Conservation (phyloP, 2,329 filamentous ascomycete genomes). For the Arthrobotrys sinensis region DNA sequence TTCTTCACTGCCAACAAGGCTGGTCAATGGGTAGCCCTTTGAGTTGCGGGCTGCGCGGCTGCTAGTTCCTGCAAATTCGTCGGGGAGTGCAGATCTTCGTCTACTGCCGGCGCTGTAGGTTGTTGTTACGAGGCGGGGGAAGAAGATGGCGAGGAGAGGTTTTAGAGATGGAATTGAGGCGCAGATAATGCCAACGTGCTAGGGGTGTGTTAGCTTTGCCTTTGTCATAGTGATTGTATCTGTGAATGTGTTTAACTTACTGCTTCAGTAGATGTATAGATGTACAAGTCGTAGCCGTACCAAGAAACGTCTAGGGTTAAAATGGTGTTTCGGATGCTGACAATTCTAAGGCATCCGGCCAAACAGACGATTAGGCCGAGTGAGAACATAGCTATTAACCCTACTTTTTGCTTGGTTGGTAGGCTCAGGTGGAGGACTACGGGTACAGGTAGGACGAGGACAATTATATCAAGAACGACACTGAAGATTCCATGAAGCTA, state of each 20-base stretch:
- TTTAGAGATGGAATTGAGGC: conserved; percentile 56
- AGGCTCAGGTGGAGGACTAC: conserved; percentile 47
- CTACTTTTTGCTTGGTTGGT: conserved; percentile 55
- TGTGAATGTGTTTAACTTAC: conserved; percentile 28
- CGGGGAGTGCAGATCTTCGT: conserved; percentile 41
- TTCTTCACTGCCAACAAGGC: conserved; percentile 54
- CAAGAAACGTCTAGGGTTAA: conserved; percentile 53
- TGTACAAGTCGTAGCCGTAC: conserved; percentile 59
- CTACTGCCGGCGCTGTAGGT: conserved; percentile 47
- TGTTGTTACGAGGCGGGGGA: conserved; percentile 48
- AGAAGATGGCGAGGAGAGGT: conserved; percentile 53
- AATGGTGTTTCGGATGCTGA: conserved; percentile 52
- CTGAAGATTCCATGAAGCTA: conserved; percentile 57
- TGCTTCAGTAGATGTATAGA: conserved; percentile 58
- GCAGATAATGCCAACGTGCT: conserved; percentile 60
- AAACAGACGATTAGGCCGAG: conserved; percentile 58
- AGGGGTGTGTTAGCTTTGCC: conserved; percentile 13
- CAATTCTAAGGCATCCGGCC: conserved; percentile 55
- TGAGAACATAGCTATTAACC: conserved; percentile 60
- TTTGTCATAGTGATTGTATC: neutral
- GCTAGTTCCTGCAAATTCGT: conserved; percentile 28
- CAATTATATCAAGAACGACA: conserved; percentile 51
- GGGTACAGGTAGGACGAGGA: conserved; percentile 54
- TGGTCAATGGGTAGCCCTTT: conserved; percentile 53
- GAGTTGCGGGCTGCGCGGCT: conserved; percentile 44